phyloP scores from a whole-genome alignment of 306 rosid genomes.

The Casuarina equisetifolia region DNA sequence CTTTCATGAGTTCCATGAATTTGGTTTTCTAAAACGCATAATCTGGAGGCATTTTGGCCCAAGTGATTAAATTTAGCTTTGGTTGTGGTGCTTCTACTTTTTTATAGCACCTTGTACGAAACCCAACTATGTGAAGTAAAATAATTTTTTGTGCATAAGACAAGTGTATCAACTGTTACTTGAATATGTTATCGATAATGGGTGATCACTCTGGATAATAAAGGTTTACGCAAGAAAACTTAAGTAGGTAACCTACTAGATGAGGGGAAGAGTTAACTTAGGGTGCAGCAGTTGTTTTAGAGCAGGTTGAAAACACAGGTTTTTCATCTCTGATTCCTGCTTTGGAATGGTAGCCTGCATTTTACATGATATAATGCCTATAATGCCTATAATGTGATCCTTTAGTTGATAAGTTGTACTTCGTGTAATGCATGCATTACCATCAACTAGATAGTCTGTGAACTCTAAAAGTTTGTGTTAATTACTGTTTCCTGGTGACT shows the following conservation, averaged over 20 bases:
- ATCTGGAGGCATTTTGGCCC: neutral
- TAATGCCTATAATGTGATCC: neutral
- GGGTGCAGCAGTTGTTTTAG: neutral
- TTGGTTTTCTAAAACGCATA: neutral
- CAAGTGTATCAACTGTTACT: neutral
- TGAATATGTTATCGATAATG: neutral
- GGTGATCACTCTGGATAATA: neutral
- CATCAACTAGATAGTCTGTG: neutral
- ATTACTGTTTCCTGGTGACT: neutral
- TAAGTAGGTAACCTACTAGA: constrained; percentile 5
- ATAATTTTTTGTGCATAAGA: neutral
- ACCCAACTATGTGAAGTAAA: neutral
- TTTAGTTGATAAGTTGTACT: neutral
- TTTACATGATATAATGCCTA: no score
- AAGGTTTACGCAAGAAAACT: neutral
- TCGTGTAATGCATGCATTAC: neutral
- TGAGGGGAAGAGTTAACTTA: neutral
- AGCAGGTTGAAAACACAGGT: neutral
- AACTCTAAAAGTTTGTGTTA: neutral
- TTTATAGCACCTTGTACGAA: neutral
- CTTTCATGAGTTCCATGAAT: no score
- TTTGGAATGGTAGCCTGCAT: neutral
- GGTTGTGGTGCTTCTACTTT: neutral
- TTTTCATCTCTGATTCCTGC: neutral
- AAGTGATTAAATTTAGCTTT: neutral